phyloP scores from a whole-genome alignment of 768 basidiomycete genomes.

The Cantharellus anzutake region DNA sequence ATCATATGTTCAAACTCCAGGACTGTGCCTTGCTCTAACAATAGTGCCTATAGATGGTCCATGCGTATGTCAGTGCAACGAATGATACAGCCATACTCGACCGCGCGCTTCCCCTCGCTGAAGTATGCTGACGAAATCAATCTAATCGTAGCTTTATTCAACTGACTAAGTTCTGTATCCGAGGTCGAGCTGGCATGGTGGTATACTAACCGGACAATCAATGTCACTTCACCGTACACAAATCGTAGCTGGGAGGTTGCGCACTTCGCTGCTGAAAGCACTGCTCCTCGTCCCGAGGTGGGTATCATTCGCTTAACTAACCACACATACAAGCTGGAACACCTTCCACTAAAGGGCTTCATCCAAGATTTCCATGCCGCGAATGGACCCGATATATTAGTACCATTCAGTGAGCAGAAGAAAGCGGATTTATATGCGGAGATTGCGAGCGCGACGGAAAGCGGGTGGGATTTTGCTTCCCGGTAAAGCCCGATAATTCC shows the following conservation, averaged over 20 bases:
- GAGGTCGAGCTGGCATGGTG: slow-evolving; percentile 76
- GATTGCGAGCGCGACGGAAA: slow-evolving; percentile 76
- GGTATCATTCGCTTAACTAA: slow-evolving; percentile 19
- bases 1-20: neutral
- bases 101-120: slow-evolving; percentile 70
- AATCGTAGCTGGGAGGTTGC: slow-evolving; percentile 45
- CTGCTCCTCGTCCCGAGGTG: slow-evolving; percentile 77
- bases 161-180: neutral
- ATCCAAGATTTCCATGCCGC: slow-evolving; percentile 54
- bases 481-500: slow-evolving; percentile 10
- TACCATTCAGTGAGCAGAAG: slow-evolving; percentile 40
- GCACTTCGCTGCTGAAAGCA: slow-evolving; percentile 62
- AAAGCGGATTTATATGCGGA: slow-evolving; percentile 60
- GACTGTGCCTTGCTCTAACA: neutral
- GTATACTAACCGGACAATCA: slow-evolving; percentile 47
- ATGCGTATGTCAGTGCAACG: slow-evolving; percentile 55
- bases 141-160: neutral
- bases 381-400: slow-evolving; percentile 35
- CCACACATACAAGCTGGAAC: neutral
- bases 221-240: slow-evolving; percentile 51
- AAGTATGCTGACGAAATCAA: slow-evolving; percentile 26
- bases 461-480: slow-evolving; percentile 32
- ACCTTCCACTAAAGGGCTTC: slow-evolving; percentile 12
- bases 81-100: slow-evolving; percentile 56
- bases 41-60: slow-evolving; percentile 44